These are phyloP conservation scores for Nothophoma quercina DNA, from an alignment of 2,329 filamentous ascomycete genomes.

Conservation along the genomic window DNA sequence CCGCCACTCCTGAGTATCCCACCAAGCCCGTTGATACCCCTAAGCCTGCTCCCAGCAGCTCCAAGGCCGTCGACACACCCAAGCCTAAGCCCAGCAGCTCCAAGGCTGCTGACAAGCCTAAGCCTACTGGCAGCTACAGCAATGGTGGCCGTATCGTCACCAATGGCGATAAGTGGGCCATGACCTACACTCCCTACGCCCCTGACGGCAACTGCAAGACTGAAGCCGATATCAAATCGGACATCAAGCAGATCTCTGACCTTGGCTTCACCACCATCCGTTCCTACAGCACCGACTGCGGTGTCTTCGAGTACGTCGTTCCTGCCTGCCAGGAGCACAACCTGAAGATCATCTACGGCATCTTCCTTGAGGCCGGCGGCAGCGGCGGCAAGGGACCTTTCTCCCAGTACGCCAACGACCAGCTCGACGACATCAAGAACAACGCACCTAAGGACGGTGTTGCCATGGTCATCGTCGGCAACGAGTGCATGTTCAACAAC, in stretches of 20 bases:
- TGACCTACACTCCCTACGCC: conserved; percentile 60
- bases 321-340: conserved; percentile 70
- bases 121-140: conserved; percentile 38
- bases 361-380: conserved; percentile 76
- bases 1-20: conserved; percentile 14
- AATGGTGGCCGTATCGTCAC: conserved; percentile 42
- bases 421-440: conserved; percentile 76
- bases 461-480: conserved; percentile 83
- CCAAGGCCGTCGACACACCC: conserved; percentile 18
- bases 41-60: conserved; percentile 15
- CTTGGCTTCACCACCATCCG: conserved; percentile 71
- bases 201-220: conserved; percentile 54
- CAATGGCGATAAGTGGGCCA: conserved; percentile 57
- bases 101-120: conserved; percentile 35
- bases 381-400: conserved; percentile 52
- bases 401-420: conserved; percentile 68
- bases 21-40: conserved; percentile 11
- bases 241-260: conserved; percentile 53
- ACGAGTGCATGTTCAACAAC: conserved; percentile 85
- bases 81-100: conserved; percentile 32
- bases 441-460: conserved; percentile 76
- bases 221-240: conserved; percentile 47
- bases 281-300: conserved; percentile 92
- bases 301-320: conserved; percentile 78
- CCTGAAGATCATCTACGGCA: conserved; percentile 82